Conservation (phyloP, 495 filamentous ascomycete genomes). For the Rhypophila decipiens region DNA sequence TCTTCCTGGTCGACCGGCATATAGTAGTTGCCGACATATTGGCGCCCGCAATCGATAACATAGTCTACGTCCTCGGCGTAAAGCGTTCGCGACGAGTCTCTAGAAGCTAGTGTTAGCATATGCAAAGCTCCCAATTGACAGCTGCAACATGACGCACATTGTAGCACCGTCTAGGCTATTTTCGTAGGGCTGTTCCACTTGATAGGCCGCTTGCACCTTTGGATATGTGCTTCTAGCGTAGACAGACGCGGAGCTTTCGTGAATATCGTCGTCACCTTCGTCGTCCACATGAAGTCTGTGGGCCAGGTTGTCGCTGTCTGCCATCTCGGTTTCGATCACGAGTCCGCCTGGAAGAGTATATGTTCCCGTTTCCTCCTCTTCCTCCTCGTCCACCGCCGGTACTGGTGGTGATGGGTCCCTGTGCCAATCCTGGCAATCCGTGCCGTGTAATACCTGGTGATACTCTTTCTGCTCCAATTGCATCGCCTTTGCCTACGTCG, state of each 20-base stretch:
- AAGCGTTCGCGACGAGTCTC: conserved; percentile 53
- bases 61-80: conserved; percentile 50
- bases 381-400: background rate
- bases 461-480: background rate
- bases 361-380: background rate
- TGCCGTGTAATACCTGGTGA: background rate
- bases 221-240: conserved; percentile 31
- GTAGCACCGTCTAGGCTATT: conserved; percentile 33
- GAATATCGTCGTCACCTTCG: conserved; percentile 9
- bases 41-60: conserved; percentile 56
- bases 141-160: conserved; percentile 26
- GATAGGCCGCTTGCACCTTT: conserved; percentile 17
- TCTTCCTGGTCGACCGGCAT: conserved; percentile 74
- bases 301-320: background rate
- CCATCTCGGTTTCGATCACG: background rate
- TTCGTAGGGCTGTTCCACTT: conserved; percentile 20
- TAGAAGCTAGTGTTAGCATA: background rate
- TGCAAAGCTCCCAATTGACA: background rate
- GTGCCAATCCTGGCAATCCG: background rate
- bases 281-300: background rate
- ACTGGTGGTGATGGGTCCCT: background rate
- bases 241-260: conserved; percentile 9
- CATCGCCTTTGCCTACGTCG: conserved; percentile 1
- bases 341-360: background rate
- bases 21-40: conserved; percentile 63